A percentile compares a stretch with the other conserved stretches of the same genome.
These are phyloP conservation scores for Chrysanthemum lavandulifolium DNA, from an alignment of 129 eudicot genomes.

Conservation along the genomic window DNA sequence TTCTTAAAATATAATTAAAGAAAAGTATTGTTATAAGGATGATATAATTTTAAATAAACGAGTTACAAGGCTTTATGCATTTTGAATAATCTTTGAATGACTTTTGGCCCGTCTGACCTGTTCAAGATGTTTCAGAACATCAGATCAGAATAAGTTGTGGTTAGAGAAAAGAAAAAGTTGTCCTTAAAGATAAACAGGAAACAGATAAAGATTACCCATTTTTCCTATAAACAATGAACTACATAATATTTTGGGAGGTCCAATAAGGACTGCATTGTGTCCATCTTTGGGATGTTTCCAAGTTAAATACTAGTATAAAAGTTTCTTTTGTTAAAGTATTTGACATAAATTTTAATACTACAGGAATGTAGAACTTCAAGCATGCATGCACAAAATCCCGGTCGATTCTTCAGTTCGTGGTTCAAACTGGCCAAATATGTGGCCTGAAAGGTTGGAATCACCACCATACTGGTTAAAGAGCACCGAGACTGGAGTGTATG, in stretches of 20 bases:
- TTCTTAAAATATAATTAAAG: no score
- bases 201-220: not conserved
- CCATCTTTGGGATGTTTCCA: not conserved
- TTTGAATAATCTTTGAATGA: no score
- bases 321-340: no score
- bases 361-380: constrained; percentile 61
- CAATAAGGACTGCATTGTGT: no score
- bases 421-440: constrained; percentile 52
- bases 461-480: constrained; percentile 55
- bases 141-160: no score
- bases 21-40: no score
- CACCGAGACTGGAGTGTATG: constrained; percentile 50
- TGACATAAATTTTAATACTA: constrained; percentile 6
- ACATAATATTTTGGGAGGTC: not conserved
- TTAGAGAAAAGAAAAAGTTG: not conserved
- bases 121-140: no score
- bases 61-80: no score
- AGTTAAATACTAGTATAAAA: not conserved
- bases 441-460: constrained; percentile 60
- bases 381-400: constrained; percentile 59
- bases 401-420: constrained; percentile 41
- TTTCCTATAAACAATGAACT: not conserved
- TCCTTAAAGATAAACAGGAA: not conserved
- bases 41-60: no score
- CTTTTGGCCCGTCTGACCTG: no score